A percentile compares a stretch with the other conserved stretches of the same genome.
phyloP scores from a whole-genome alignment of 1,284 basidiomycete species.

The Pholiota adiposa region DNA sequence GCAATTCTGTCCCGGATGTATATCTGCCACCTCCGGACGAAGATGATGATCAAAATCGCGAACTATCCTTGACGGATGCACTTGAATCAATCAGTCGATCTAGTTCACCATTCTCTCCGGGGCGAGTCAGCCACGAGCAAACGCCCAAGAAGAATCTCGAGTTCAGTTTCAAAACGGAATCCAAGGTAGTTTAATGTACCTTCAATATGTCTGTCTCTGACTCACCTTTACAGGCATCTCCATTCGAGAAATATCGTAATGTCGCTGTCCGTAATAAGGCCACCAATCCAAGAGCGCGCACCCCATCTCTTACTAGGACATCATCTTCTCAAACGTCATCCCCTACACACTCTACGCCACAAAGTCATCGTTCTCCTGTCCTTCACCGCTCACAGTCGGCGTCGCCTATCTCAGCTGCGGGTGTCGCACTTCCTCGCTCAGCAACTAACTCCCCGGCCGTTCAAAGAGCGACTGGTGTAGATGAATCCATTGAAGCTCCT shows the following conservation, averaged over 20 bases:
- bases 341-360: conserved; percentile 66
- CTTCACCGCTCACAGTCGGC: conserved; percentile 41
- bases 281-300: conserved; percentile 60
- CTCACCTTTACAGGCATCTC: conserved; percentile 52
- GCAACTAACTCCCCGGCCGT: conserved; percentile 52
- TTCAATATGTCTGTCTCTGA: conserved; percentile 1
- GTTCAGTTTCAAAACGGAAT: conserved; percentile 66
- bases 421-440: conserved; percentile 60
- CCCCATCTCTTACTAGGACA: conserved; percentile 72
- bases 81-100: conserved; percentile 61
- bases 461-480: conserved; percentile 28
- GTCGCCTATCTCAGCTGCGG: conserved; percentile 52
- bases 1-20: conserved; percentile 51
- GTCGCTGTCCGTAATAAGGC: conserved; percentile 59
- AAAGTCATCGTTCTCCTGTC: conserved; percentile 51
- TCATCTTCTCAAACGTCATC: conserved; percentile 65
- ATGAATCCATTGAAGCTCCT: conserved; percentile 24
- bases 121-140: conserved; percentile 39
- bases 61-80: conserved; percentile 61
- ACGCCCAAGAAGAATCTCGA: conserved; percentile 61
- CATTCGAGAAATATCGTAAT: conserved; percentile 69
- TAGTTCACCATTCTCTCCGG: conserved; percentile 49
- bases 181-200: conserved; percentile 49
- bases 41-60: conserved; percentile 40
- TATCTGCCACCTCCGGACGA: conserved; percentile 54